Evolutionary conservation across 1,284 basidiomycete species (phyloP), one percentile per base, ranked within the genome.

Genomic region (Coniophora puteana): DNA sequence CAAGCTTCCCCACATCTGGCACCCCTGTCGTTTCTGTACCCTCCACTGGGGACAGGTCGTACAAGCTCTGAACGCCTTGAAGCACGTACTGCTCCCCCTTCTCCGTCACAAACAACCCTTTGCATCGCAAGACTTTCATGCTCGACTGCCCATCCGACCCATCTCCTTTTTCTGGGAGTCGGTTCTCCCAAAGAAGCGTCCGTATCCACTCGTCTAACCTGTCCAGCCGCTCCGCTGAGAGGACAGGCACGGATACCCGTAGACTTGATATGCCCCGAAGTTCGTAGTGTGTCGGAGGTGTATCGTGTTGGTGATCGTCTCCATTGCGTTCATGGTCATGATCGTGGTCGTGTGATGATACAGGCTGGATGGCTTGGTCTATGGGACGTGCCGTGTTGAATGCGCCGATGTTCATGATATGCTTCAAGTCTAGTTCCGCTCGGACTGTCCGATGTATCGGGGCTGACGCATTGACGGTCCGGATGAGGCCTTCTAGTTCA

Each of bases 61-160:
- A 95, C 60, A 94, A 71, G 52, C 72, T 89, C 47, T 86, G 71
- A 10, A 96, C 93, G 3, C 92, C 93, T 56, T 96, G 93, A 25
- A 95, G 62, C 39, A 94, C 77, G 51, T 78, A 79, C 43, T 75
- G 72, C 42, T 72, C 66, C 4, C 83, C 84, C 0, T 64, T 65
- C 0, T 69, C 61, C 3, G 71, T 59, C 4, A 66, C 54, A 50
- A 92, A 79, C 25, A 90, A 69, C 7, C 91, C 92, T 59, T 95
- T 95, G 51, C 88, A 90, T 12, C 93, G 77, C 11, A 96, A 65
- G 3, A 95, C 72, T 38, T 82, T 76, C 26, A 89, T 11, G 48
- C 24, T 10, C 20, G n/a, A 16, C 13, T 25, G 12, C 32, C 21
- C 39, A 8, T 51, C 49, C 14, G 46, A 40, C 42, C 36, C 42